Evolutionary conservation across 2,329 filamentous ascomycete genomes (phyloP).

Genomic region (Diatrype stigma): DNA sequence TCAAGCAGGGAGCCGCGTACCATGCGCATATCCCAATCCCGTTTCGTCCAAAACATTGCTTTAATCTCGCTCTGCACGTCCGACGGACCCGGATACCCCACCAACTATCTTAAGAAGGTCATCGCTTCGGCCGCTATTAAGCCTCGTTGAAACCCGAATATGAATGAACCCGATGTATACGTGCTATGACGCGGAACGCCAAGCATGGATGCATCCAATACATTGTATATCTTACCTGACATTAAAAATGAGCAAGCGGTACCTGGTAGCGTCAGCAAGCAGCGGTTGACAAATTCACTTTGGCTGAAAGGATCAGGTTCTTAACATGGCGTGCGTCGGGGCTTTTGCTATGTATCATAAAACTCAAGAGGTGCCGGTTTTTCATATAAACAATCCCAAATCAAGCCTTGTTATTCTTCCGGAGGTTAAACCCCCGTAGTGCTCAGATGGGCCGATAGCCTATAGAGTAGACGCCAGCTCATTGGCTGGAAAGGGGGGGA

Average conservation of each 20-base stretch:
- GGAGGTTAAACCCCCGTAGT: neutral
- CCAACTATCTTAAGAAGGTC: neutral
- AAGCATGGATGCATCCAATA: no score
- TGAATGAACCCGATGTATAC: neutral
- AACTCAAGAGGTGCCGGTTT: neutral
- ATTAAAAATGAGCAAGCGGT: no score
- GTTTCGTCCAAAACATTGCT: neutral
- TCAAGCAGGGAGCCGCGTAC: neutral
- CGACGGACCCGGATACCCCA: neutral
- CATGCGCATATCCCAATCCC: neutral
- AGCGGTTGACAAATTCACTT: no score
- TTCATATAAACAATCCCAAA: neutral
- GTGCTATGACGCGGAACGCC: no score
- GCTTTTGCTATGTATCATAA: neutral
- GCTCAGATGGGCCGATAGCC: neutral
- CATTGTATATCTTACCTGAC: no score
- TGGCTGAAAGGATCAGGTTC: no score
- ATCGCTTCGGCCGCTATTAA: neutral
- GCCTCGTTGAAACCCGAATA: neutral
- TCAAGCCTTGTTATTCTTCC: neutral
- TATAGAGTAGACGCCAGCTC: neutral
- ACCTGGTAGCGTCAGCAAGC: no score
- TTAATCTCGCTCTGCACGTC: neutral
- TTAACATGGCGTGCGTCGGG: neutral
- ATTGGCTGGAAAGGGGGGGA: neutral